Percentiles rank a stretch among this genome's conserved stretches.
These are phyloP conservation scores for Ophiosphaerella herpotricha DNA, from an alignment of 2,329 filamentous ascomycete genomes.

Conservation along the genomic window DNA sequence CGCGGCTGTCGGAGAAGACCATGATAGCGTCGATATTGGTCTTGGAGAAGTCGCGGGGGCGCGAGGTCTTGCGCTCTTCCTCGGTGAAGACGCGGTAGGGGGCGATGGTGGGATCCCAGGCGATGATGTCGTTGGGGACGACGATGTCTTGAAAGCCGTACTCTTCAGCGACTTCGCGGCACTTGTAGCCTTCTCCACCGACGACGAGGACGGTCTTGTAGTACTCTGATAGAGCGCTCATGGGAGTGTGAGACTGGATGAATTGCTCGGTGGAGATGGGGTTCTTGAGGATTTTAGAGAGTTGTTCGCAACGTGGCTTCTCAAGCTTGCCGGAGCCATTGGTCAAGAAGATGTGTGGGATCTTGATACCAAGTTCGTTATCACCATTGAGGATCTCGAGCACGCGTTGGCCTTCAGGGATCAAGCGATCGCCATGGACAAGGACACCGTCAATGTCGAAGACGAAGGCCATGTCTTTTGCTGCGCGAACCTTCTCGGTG, in stretches of 20 bases:
- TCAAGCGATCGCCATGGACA: constrained; percentile 72
- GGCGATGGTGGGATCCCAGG: constrained; percentile 70
- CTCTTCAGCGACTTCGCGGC: constrained; percentile 72
- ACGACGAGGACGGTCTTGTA: constrained; percentile 77
- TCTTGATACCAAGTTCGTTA: constrained; percentile 79
- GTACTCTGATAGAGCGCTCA: constrained; percentile 76
- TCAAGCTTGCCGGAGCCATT: constrained; percentile 77
- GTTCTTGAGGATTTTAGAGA: constrained; percentile 67
- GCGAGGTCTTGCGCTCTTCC: constrained; percentile 68
- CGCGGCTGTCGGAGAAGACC: constrained; percentile 74
- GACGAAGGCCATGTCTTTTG: constrained; percentile 81
- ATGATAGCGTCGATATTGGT: constrained; percentile 74
- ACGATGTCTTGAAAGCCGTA: constrained; percentile 77
- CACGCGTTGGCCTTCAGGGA: constrained; percentile 68
- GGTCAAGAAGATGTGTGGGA: constrained; percentile 74
- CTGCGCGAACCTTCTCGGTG: constrained; percentile 67
- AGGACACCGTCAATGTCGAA: constrained; percentile 80
- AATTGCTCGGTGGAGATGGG: constrained; percentile 73
- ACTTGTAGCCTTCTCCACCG: constrained; percentile 75
- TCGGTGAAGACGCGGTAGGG: constrained; percentile 71
- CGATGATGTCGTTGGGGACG: constrained; percentile 74
- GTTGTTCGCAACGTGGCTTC: constrained; percentile 66
- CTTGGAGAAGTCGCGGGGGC: constrained; percentile 73
- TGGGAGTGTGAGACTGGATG: constrained; percentile 77
- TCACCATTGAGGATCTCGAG: constrained; percentile 75